A percentile compares a stretch with the other conserved stretches of the same genome.
Conservation (phyloP, 1,139 yeast genomes). For the Sugiyamaella pinicola region DNA sequence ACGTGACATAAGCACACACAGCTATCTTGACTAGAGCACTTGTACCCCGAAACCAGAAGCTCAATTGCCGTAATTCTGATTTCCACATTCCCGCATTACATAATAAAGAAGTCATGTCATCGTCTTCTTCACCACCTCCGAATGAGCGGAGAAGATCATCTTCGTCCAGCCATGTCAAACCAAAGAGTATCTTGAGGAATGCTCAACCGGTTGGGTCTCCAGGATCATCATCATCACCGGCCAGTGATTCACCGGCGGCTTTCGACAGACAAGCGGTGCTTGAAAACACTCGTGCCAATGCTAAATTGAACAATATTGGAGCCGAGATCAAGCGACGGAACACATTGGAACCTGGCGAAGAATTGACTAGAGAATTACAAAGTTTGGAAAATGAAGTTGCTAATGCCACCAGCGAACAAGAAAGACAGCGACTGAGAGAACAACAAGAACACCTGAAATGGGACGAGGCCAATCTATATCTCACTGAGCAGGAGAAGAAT, state of each 20-base stretch:
- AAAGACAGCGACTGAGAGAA: slow-evolving; percentile 20
- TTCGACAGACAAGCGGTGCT: slow-evolving; percentile 51
- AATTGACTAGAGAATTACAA: slow-evolving; percentile 4
- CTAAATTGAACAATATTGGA: slow-evolving; percentile 43
- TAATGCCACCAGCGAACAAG: neutral
- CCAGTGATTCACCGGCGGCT: slow-evolving; percentile 15
- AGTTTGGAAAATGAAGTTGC: neutral
- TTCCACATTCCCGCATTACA: too few relatives aligned
- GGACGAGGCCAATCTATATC: slow-evolving; percentile 71
- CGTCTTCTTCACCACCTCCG: slow-evolving; percentile 4
- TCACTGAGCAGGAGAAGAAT: slow-evolving; percentile 67
- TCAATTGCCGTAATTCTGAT: too few relatives aligned
- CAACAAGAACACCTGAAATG: slow-evolving; percentile 53
- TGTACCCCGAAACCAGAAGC: too few relatives aligned
- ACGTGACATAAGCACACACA: too few relatives aligned
- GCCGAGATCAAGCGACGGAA: slow-evolving; percentile 19
- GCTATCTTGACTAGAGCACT: too few relatives aligned
- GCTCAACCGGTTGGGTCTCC: slow-evolving; percentile 34
- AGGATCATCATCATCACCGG: slow-evolving; percentile 26
- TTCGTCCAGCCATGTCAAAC: slow-evolving; percentile 14
- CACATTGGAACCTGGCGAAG: slow-evolving; percentile 13
- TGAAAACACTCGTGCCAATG: slow-evolving; percentile 51
- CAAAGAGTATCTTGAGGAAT: slow-evolving; percentile 44
- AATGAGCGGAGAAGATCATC: slow-evolving; percentile 14
- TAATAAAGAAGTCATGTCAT: neutral